Evolutionary conservation across 78 protist species (phyloP), one percentile per base, ranked within the genome.

Genomic region (Dictyostelium capitatum): DNA sequence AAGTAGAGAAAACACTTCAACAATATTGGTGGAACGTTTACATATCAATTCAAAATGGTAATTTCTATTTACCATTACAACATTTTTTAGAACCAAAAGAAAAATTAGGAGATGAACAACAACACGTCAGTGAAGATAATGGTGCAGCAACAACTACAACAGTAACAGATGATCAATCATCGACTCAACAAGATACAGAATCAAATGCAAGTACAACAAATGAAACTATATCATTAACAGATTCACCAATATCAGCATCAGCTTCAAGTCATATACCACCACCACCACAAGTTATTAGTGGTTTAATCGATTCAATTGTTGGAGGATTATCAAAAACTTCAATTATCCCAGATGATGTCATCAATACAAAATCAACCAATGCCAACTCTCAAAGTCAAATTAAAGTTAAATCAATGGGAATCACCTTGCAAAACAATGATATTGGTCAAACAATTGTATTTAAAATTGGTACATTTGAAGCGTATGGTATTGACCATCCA

Each of bases 401-500:
- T 41, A 87, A 87, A 30, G 93, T 87, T 48, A 62, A 87, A 50
- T 37, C 32, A 20, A n/a, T 87, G 53, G 84, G 93, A 20, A 12
- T 87, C 28, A 54, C 56, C 1, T 41, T 87, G 6, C 83, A 74
- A 46, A 87, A 87, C 23, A 87, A 87, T n/a, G 46, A 56, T 20
- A 25, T 23, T 15, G 93, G 93, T 30, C 93, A 87, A 64, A 87
- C 53, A 7, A 77, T 87, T 12, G 84, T 87, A 10, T 77, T 87
- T 74, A 87, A 87, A 56, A 50, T 87, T 62, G 93, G 93, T 10
- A 41, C 80, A 0, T 77, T 87, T 56, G 93, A 87, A 64, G 93
- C 93, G 1, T 56, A 59, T 37, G 93, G 93, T 12, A 87, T 87
- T n/a, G 93, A 87, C 28, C 93, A 87, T 50, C 93, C 93, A 25